phyloP scores from a whole-genome alignment of 306 rosid genomes.

The Calophaca sinica region DNA sequence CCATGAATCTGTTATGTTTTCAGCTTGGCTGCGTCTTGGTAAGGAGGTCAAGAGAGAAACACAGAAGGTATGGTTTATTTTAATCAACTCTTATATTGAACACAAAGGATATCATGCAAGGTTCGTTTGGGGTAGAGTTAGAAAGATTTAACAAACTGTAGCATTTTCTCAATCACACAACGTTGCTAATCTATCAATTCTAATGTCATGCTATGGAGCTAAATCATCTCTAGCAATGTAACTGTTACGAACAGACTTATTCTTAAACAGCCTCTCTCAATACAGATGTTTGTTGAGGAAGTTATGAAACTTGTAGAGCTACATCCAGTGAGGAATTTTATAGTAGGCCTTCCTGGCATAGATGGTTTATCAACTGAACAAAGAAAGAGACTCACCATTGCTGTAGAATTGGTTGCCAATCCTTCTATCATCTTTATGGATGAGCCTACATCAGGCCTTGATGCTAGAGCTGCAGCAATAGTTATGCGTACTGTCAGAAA shows the following conservation, averaged over 20 bases:
- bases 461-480: slow-evolving; percentile 66
- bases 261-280: slow-evolving; percentile 17
- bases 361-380: slow-evolving; percentile 62
- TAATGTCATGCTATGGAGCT: background rate
- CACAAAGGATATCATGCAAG: too few relatives aligned
- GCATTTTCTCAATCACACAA: too few relatives aligned
- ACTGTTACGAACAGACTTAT: background rate
- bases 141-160: too few relatives aligned
- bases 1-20: slow-evolving; percentile 58
- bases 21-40: slow-evolving; percentile 64
- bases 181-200: background rate
- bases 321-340: slow-evolving; percentile 52
- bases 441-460: slow-evolving; percentile 70
- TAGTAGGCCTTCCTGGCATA: slow-evolving; percentile 66
- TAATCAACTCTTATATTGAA: slow-evolving; percentile 20
- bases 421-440: slow-evolving; percentile 72
- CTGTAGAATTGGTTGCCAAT: slow-evolving; percentile 64
- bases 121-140: too few relatives aligned
- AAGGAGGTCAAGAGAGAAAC: slow-evolving; percentile 51
- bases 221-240: background rate
- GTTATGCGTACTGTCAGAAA: slow-evolving; percentile 68
- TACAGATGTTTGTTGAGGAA: slow-evolving; percentile 62
- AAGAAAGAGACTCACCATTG: slow-evolving; percentile 67
- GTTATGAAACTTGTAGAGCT: slow-evolving; percentile 64
- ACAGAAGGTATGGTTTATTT: slow-evolving; percentile 48